Base-by-base conservation (phyloP, 1,284 basidiomycete species). In the Cutaneotrichosporon cavernicola region DNA sequence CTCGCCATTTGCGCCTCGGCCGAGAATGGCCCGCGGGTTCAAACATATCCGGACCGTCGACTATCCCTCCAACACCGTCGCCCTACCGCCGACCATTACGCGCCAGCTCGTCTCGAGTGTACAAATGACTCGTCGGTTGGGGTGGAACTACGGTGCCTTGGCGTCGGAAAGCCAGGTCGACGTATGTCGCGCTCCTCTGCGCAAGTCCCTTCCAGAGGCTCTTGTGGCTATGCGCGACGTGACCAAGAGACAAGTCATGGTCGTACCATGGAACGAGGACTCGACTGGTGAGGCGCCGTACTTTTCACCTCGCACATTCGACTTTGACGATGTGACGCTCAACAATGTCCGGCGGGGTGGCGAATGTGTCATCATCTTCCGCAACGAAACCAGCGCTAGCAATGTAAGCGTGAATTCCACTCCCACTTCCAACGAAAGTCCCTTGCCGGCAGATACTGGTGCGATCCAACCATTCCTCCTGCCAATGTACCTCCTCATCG, bases 291-390 rank as follows among this genome's bases (percentile, higher is more conserved):
- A 46, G 43, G 43, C 43, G 16, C 43, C 43, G 6, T 46, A n/a
- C 43, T n/a, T 46, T 18, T 8, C 7, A 7, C 43, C 43, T 7
- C 43, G 18, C 43, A 46, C 43, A 2, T 46, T 46, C 18, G 43
- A 46, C 18, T 18, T 46, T 7, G 43, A 46, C 11, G 18, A 18
- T 18, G 16, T n/a, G 5, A n/a, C 43, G 2, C 18, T 46, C 18
- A 7, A 16, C 18, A 18, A 7, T 18, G 18, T n/a, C 43, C 13
- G 18, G 43, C 43, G 18, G 3, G 43, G 43, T 18, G 43, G 43
- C 43, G 43, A 46, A 18, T 46, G 43, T 46, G 43, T 46, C 43
- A 46, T 46, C 43, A 46, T 46, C 43, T 46, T 46, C 43, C 43
- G 43, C 43, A 16, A 46, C 18, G 43, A 46, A 18, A 43, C 11